phyloP scores from a whole-genome alignment of 2,329 filamentous ascomycete genomes.

The Emmonsiellopsis sp. region DNA sequence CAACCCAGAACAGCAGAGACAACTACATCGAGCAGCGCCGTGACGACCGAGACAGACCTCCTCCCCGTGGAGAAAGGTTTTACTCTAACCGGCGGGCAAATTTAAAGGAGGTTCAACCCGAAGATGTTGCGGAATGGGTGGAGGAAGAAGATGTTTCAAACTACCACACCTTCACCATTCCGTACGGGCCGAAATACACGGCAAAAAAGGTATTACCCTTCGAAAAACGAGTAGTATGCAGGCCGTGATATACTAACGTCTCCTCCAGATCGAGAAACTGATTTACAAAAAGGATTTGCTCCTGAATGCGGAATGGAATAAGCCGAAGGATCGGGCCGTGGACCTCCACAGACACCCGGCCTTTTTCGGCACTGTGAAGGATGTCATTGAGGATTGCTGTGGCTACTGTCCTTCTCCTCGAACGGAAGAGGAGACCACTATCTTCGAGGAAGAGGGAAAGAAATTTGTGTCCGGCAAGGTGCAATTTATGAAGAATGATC shows the following conservation, averaged over 20 bases:
- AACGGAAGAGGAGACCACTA: slow-evolving; percentile 62
- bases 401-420: slow-evolving; percentile 63
- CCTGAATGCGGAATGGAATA: slow-evolving; percentile 82
- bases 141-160: slow-evolving; percentile 66
- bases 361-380: slow-evolving; percentile 68
- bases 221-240: slow-evolving; percentile 25
- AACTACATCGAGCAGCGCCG: slow-evolving; percentile 62
- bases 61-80: slow-evolving; percentile 38
- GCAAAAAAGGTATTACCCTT: slow-evolving; percentile 23
- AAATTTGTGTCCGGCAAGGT: slow-evolving; percentile 67
- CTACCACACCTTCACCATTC: slow-evolving; percentile 59
- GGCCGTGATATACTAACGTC: slow-evolving; percentile 22
- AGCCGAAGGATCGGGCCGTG: slow-evolving; percentile 62
- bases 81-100: slow-evolving; percentile 47
- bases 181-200: slow-evolving; percentile 22
- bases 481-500: slow-evolving; percentile 69
- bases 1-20: slow-evolving; percentile 59
- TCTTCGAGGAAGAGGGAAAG: slow-evolving; percentile 63
- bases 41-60: slow-evolving; percentile 63
- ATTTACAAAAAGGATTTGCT: slow-evolving; percentile 74
- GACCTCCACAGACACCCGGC: slow-evolving; percentile 76
- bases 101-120: slow-evolving; percentile 67
- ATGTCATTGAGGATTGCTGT: slow-evolving; percentile 74
- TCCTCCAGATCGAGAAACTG: slow-evolving; percentile 63
- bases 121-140: slow-evolving; percentile 78